These are phyloP conservation scores for Rehmannia glutinosa DNA, from an alignment of 257 asterid genomes.

Conservation along the genomic window DNA sequence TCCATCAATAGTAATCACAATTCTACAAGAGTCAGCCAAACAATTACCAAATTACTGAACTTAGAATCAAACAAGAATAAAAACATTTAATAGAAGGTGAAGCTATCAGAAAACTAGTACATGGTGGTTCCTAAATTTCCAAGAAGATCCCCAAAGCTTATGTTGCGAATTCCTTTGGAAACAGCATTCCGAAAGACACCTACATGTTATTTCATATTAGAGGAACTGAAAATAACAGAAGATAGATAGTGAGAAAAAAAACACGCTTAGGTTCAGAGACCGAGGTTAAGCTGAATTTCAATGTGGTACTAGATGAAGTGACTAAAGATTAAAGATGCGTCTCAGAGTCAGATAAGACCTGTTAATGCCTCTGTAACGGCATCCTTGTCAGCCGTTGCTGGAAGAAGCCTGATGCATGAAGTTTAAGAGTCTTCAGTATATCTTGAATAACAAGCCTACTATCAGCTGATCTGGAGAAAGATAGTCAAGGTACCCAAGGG, in stretches of 20 bases:
- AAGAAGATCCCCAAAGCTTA: conserved; percentile 92
- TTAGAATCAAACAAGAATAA: conserved; percentile 2
- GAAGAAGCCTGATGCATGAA: conserved; percentile 76
- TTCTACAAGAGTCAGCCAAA: neutral
- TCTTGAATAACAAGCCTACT: conserved; percentile 3
- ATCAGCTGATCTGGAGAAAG: conserved; percentile 17
- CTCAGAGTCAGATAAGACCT: conserved; percentile 43
- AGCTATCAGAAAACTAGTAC: conserved; percentile 37
- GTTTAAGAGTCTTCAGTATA: conserved; percentile 21
- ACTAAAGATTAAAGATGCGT: conserved; percentile 6
- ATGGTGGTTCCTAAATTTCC: conserved; percentile 86
- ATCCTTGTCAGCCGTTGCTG: conserved; percentile 82
- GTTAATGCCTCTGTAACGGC: conserved; percentile 87
- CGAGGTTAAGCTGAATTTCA: conserved; percentile 16
- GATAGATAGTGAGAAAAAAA: conserved; percentile 3
- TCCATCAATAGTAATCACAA: conserved; percentile 1
- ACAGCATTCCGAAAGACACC: conserved; percentile 88
- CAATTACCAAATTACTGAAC: neutral
- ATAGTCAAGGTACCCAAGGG: conserved; percentile 74
- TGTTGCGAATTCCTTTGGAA: conserved; percentile 71
- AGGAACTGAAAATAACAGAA: conserved; percentile 24
- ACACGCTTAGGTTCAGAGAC: neutral
- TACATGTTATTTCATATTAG: conserved; percentile 25
- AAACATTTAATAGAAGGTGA: conserved; percentile 20
- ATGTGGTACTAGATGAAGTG: neutral